Evolutionary conservation across 2,329 filamentous ascomycete genomes (phyloP).

Genomic region (Penicillium aurantiogriseum): DNA sequence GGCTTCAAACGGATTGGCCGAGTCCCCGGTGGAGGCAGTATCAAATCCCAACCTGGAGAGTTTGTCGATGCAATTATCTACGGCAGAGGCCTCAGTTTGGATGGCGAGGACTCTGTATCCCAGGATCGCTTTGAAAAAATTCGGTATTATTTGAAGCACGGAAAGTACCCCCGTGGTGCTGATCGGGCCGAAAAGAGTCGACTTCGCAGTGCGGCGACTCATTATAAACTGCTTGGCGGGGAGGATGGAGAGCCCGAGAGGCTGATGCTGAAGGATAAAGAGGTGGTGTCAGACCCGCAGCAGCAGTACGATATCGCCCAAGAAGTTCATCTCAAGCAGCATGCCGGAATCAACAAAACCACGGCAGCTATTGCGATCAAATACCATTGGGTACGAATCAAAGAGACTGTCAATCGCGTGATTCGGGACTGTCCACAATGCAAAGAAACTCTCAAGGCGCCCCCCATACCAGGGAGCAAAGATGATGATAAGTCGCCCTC

Average conservation of each 20-base stretch:
- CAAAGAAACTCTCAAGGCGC: conserved; percentile 70
- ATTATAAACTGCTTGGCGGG: conserved; percentile 74
- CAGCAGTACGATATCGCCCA: conserved; percentile 88
- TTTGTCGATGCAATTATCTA: conserved; percentile 76
- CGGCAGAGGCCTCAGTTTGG: conserved; percentile 61
- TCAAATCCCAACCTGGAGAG: conserved; percentile 66
- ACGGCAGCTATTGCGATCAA: conserved; percentile 90
- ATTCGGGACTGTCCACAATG: conserved; percentile 90
- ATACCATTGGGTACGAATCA: conserved; percentile 97
- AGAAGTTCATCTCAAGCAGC: conserved; percentile 68
- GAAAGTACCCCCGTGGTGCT: conserved; percentile 87
- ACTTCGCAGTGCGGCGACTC: conserved; percentile 86
- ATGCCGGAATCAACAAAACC: conserved; percentile 97
- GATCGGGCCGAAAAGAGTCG: conserved; percentile 95
- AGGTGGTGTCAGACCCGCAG: conserved; percentile 87
- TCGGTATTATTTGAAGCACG: conserved; percentile 91
- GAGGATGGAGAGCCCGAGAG: conserved; percentile 60
- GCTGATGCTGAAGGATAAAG: conserved; percentile 96
- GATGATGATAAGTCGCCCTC: conserved; percentile 26
- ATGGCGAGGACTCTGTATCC: conserved; percentile 78
- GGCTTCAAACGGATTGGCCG: conserved; percentile 90
- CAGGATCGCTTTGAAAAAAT: conserved; percentile 99
- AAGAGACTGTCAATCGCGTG: conserved; percentile 92
- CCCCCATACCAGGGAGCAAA: conserved; percentile 35
- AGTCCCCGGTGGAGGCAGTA: conserved; percentile 69